Evolutionary conservation across 2,329 filamentous ascomycete genomes (phyloP).

Genomic region (Acephala macrosclerotiorum): DNA sequence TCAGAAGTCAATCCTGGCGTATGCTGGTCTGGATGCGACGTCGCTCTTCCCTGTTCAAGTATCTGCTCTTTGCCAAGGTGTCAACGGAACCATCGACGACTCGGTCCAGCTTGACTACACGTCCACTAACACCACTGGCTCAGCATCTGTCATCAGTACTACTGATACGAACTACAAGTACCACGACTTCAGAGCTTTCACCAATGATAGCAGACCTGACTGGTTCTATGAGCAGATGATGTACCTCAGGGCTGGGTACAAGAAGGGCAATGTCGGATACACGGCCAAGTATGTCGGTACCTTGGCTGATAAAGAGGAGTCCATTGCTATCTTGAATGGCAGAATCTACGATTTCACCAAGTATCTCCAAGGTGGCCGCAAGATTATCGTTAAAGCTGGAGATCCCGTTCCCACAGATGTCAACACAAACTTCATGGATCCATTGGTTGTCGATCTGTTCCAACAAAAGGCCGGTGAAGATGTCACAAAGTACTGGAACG

Average conservation of each 20-base stretch:
- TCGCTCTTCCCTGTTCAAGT: conserved; percentile 93
- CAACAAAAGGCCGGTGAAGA: conserved; percentile 78
- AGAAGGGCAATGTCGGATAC: conserved; percentile 88
- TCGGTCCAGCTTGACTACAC: conserved; percentile 87
- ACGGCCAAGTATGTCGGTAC: conserved; percentile 78
- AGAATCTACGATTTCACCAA: conserved; percentile 89
- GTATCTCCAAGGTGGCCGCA: conserved; percentile 80
- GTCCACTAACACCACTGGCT: conserved; percentile 75
- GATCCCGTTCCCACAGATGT: conserved; percentile 54
- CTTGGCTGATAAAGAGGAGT: conserved; percentile 66
- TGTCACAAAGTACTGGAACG: conserved; percentile 83
- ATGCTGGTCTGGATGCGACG: conserved; percentile 88
- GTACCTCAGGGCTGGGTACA: conserved; percentile 77
- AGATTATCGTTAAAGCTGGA: conserved; percentile 63
- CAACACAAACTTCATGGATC: conserved; percentile 82
- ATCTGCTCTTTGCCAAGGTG: conserved; percentile 86
- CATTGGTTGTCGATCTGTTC: conserved; percentile 78
- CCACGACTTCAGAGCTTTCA: conserved; percentile 91
- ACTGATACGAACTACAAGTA: conserved; percentile 80
- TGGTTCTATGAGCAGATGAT: conserved; percentile 94
- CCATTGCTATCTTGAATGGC: conserved; percentile 79
- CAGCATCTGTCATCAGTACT: conserved; percentile 67
- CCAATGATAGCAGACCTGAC: conserved; percentile 81
- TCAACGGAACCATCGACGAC: conserved; percentile 67
- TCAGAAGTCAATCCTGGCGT: conserved; percentile 72